Percentiles rank a stretch among this genome's conserved stretches.
Conservation (phyloP, 73 alveolate genomes). For the Symbiodinium natans region DNA sequence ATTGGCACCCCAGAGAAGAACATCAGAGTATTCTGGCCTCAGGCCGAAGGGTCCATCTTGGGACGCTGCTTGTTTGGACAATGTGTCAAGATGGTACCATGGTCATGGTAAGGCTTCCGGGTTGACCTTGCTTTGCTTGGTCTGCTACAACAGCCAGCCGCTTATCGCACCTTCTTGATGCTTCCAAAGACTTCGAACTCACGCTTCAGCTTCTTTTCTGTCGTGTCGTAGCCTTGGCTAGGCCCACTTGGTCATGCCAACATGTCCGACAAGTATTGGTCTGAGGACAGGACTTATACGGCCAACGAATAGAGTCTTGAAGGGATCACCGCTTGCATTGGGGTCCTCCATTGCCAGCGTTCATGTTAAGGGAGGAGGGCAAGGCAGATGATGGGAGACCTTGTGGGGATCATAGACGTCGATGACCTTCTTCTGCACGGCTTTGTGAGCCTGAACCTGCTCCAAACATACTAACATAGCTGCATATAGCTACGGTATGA, state of each 20-base stretch:
- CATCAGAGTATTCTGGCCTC: no score
- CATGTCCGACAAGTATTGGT: neutral
- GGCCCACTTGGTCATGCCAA: neutral
- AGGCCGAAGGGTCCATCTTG: no score
- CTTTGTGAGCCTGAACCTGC: constrained; percentile 95
- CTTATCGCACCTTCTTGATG: constrained; percentile 95
- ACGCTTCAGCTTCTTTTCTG: constrained; percentile 96
- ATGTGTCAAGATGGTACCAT: no score
- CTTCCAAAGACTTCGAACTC: constrained; percentile 97
- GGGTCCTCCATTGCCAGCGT: constrained; percentile 74
- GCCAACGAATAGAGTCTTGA: constrained; percentile 97
- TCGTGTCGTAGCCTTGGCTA: constrained; percentile 95
- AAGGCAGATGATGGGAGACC: neutral
- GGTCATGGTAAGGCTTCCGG: no score
- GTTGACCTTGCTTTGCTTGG: no score
- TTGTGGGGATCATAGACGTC: constrained; percentile 97
- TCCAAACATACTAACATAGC: constrained; percentile 94
- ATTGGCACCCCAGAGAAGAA: neutral
- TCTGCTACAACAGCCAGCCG: no score
- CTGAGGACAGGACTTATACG: constrained; percentile 76
- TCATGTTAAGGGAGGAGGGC: neutral
- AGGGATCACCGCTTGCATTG: constrained; percentile 97
- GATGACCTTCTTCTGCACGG: constrained; percentile 95
- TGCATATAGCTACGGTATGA: no score
- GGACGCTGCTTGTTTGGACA: no score